phyloP scores from a whole-genome alignment of 2,329 filamentous ascomycete species.

The Alternaria sp. region DNA sequence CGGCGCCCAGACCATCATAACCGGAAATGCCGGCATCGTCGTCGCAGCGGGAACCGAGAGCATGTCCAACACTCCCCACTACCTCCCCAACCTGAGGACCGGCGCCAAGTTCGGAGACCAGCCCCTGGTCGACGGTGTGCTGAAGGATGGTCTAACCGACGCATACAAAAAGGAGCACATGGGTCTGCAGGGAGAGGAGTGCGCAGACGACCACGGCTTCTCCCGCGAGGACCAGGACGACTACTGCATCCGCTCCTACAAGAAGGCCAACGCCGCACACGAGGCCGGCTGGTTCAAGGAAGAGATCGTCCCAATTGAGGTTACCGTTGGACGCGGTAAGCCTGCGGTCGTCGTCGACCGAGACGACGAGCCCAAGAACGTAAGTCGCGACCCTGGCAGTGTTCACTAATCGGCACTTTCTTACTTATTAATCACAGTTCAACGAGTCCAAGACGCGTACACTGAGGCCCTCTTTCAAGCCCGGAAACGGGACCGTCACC shows the following conservation, averaged over 20 bases:
- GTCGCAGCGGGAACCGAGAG: constrained; percentile 95
- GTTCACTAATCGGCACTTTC: constrained; percentile 12
- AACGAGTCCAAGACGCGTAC: constrained; percentile 59
- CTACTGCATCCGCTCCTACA: constrained; percentile 93
- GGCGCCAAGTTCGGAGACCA: constrained; percentile 96
- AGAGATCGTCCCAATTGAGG: constrained; percentile 89
- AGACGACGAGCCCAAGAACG: constrained; percentile 96
- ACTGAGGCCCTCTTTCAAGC: constrained; percentile 78
- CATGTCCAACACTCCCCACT: constrained; percentile 98
- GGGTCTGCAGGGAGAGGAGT: constrained; percentile 92
- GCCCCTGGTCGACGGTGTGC: constrained; percentile 84
- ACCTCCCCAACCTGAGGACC: constrained; percentile 83
- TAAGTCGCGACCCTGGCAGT: constrained; percentile 44
- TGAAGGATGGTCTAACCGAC: constrained; percentile 94
- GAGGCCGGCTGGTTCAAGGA: constrained; percentile 79
- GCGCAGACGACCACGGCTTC: constrained; percentile 81
- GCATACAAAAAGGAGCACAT: constrained; percentile 97
- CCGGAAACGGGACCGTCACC: constrained; percentile 85
- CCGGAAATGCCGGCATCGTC: constrained; percentile 88
- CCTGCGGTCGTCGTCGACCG: constrained; percentile 78
- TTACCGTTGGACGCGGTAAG: constrained; percentile 89
- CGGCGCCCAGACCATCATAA: constrained; percentile 96
- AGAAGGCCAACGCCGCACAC: constrained; percentile 87
- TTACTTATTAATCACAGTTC: constrained; percentile 48
- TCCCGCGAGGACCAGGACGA: constrained; percentile 87